phyloP scores from a whole-genome alignment of 2,329 filamentous ascomycete genomes.

The Rhynchosporium secalis region DNA sequence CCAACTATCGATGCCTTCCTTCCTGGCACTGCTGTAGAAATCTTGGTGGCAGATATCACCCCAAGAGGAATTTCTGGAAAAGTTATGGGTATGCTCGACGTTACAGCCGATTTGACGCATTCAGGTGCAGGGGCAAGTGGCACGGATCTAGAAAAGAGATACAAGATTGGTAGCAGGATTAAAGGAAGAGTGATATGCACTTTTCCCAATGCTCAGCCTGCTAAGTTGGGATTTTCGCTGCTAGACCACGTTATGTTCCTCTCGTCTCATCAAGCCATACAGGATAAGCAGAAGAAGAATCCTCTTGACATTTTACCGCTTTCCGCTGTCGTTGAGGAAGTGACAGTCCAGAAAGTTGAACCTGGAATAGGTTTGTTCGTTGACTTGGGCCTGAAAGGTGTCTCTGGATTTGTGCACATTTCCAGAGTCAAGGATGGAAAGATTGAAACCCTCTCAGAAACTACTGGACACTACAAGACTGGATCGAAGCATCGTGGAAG shows the following conservation, averaged over 20 bases:
- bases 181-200: conserved; percentile 87
- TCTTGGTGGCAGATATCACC: conserved; percentile 76
- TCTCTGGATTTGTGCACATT: conserved; percentile 91
- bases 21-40: conserved; percentile 85
- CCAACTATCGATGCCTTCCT: conserved; percentile 88
- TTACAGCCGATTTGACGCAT: conserved; percentile 87
- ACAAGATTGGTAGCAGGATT: conserved; percentile 80
- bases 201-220: conserved; percentile 74
- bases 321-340: conserved; percentile 75
- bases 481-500: conserved; percentile 79
- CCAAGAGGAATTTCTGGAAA: conserved; percentile 80
- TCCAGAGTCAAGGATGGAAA: conserved; percentile 89
- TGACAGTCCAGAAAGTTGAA: conserved; percentile 78
- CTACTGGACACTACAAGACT: conserved; percentile 74
- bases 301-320: conserved; percentile 64
- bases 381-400: conserved; percentile 64
- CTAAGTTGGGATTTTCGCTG: conserved; percentile 84
- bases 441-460: conserved; percentile 76
- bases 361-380: conserved; percentile 79
- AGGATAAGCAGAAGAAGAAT: conserved; percentile 46
- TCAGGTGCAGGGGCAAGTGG: conserved; percentile 73
- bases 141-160: conserved; percentile 71
- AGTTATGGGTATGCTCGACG: conserved; percentile 86
- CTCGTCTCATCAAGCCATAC: conserved; percentile 43
- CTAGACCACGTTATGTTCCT: conserved; percentile 80